Evolutionary conservation across 2,329 filamentous ascomycete species (phyloP).

Genomic region (Tolypocladium ovalisporum): DNA sequence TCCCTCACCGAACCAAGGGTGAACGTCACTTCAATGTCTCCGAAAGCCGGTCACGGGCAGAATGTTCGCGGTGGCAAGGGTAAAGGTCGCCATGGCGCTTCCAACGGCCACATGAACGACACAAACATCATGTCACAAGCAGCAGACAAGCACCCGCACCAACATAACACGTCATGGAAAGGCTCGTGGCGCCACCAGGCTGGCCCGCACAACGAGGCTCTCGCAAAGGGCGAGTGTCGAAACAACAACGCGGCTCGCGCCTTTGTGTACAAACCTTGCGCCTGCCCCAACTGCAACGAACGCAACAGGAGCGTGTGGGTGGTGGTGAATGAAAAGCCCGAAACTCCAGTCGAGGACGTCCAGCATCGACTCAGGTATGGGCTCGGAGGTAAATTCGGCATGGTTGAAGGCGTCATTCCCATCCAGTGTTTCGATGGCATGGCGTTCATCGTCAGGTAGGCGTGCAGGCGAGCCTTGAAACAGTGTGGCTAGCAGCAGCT

Average conservation of each 20-base stretch:
- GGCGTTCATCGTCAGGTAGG: conserved; percentile 19
- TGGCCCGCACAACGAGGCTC: background rate
- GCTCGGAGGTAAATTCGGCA: conserved; percentile 15
- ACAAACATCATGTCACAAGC: background rate
- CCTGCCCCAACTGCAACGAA: conserved; percentile 15
- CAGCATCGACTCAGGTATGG: conserved; percentile 18
- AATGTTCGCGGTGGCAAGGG: background rate
- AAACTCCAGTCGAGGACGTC: conserved; percentile 9
- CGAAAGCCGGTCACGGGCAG: conserved; percentile 1
- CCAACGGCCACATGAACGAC: background rate
- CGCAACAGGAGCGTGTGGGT: conserved; percentile 21
- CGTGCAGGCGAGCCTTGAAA: background rate
- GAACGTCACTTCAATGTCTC: background rate
- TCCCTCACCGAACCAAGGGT: background rate
- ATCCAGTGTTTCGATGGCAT: background rate
- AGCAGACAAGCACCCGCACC: background rate
- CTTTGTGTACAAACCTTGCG: conserved; percentile 17
- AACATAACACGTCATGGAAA: background rate
- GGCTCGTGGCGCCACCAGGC: background rate
- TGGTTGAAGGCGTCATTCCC: conserved; percentile 17
- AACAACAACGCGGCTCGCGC: conserved; percentile 7
- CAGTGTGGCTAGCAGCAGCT: background rate
- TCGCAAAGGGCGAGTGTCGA: conserved; percentile 7
- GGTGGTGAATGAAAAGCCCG: conserved; percentile 5
- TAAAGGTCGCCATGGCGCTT: background rate